Conservation (phyloP, 1,284 basidiomycete genomes). For the Mycena sp. region DNA sequence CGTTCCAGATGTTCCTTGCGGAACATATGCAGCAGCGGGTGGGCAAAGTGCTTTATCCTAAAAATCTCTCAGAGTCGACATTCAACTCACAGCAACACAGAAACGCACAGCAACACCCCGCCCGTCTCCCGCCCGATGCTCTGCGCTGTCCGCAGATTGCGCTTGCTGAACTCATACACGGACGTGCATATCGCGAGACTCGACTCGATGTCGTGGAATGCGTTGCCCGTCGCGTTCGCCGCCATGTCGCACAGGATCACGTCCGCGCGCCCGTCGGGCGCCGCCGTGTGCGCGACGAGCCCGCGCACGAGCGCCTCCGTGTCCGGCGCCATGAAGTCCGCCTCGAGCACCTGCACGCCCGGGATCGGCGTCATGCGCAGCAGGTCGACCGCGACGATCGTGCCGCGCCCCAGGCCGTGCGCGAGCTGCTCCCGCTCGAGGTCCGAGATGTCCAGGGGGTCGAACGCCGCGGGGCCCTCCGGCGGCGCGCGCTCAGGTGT, state of each 20-base stretch:
- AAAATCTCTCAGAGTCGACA: background rate
- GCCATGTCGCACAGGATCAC: conserved; percentile 84
- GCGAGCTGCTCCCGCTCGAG: conserved; percentile 28
- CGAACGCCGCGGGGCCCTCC: conserved; percentile 34
- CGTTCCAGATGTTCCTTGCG: conserved; percentile 59
- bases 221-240: conserved; percentile 74
- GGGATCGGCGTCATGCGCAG: conserved; percentile 72
- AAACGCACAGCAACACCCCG: conserved; percentile 73
- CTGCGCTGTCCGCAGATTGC: conserved; percentile 59
- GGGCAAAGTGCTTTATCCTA: conserved; percentile 80
- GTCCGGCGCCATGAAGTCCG: conserved; percentile 76
- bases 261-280: conserved; percentile 64
- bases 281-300: conserved; percentile 51
- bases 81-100: background rate
- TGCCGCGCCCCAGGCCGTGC: conserved; percentile 50
- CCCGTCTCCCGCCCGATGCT: conserved; percentile 55
- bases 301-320: conserved; percentile 59
- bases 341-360: conserved; percentile 75
- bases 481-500: background rate
- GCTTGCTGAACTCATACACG: conserved; percentile 67
- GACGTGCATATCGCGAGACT: conserved; percentile 72
- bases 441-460: conserved; percentile 54
- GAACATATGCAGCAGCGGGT: conserved; percentile 69
- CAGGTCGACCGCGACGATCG: conserved; percentile 80
- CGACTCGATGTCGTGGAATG: conserved; percentile 63